These are phyloP conservation scores for Diaporthe sp. DNA, from an alignment of 2,329 filamentous ascomycete species.

Conservation along the genomic window DNA sequence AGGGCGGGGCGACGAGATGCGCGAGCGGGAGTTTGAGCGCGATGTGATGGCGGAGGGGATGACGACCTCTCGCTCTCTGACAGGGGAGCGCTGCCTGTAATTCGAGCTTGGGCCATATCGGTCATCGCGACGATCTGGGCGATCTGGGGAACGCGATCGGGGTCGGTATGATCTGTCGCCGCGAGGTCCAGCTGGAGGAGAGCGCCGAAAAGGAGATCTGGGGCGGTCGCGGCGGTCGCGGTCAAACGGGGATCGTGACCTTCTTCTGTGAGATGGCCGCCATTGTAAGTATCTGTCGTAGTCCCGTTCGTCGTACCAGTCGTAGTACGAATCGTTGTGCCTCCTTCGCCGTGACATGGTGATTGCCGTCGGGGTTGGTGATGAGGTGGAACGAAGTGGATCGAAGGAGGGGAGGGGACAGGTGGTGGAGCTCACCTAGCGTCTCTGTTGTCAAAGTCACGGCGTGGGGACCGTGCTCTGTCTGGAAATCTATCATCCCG, in stretches of 20 bases:
- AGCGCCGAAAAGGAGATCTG: constrained; percentile 55
- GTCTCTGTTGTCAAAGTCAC: constrained; percentile 56
- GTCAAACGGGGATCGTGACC: constrained; percentile 68
- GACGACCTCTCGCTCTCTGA: constrained; percentile 59
- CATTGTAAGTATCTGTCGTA: constrained; percentile 27
- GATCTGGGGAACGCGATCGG: constrained; percentile 66
- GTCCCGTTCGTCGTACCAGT: not conserved
- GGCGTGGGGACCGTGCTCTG: constrained; percentile 56
- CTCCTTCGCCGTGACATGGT: constrained; percentile 28
- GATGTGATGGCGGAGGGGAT: constrained; percentile 66
- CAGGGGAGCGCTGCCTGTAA: constrained; percentile 63
- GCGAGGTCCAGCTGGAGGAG: constrained; percentile 55
- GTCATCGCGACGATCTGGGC: constrained; percentile 63
- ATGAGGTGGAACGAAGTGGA: not conserved
- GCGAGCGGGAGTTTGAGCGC: constrained; percentile 59
- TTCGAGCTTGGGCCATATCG: constrained; percentile 53
- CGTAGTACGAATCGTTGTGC: not conserved
- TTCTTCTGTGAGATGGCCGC: constrained; percentile 55
- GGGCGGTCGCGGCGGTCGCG: constrained; percentile 63
- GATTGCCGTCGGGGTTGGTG: constrained; percentile 25
- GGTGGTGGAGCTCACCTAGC: constrained; percentile 45
- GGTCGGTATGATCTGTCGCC: constrained; percentile 62
- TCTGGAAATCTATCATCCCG: constrained; percentile 55
- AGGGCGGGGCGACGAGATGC: constrained; percentile 67
- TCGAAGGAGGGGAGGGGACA: not conserved